phyloP scores from a whole-genome alignment of 257 asterid species.

The Thymus mandschuricus region DNA sequence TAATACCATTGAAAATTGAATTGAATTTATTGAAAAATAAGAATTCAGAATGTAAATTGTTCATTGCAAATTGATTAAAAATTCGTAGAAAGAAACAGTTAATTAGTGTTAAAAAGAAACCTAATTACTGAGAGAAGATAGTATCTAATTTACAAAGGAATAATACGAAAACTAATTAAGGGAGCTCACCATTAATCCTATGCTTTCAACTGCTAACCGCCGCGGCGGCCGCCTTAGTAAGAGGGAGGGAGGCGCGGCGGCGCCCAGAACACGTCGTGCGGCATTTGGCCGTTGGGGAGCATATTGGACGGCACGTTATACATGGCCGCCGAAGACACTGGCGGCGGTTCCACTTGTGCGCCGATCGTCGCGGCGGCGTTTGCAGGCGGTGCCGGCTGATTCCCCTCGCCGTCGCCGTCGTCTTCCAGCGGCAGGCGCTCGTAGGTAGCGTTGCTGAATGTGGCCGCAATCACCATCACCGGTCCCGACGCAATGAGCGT shows the following conservation, averaged over 20 bases:
- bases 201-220: constrained; percentile 26
- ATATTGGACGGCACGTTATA: constrained; percentile 52
- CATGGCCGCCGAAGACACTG: constrained; percentile 26
- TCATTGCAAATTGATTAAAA: not conserved
- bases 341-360: constrained; percentile 29
- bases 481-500: constrained; percentile 72
- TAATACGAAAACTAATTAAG: constrained; percentile 17
- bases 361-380: constrained; percentile 23
- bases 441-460: constrained; percentile 64
- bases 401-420: constrained; percentile 41
- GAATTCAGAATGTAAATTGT: not conserved
- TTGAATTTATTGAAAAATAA: not conserved
- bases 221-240: constrained; percentile 33
- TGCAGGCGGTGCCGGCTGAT: constrained; percentile 35
- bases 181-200: constrained; percentile 35
- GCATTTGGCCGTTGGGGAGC: constrained; percentile 61
- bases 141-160: constrained; percentile 35
- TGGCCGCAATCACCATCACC: constrained; percentile 81
- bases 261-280: constrained; percentile 64
- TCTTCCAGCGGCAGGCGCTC: constrained; percentile 78
- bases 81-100: not conserved
- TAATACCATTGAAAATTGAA: no score
- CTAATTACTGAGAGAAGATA: constrained; percentile 22
- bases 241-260: constrained; percentile 59
- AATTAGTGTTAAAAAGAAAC: constrained; percentile 4